Percentiles rank a stretch among this genome's conserved stretches.
Conservation (phyloP, 1,139 yeast genomes). For the Sugiyamaella sp. region DNA sequence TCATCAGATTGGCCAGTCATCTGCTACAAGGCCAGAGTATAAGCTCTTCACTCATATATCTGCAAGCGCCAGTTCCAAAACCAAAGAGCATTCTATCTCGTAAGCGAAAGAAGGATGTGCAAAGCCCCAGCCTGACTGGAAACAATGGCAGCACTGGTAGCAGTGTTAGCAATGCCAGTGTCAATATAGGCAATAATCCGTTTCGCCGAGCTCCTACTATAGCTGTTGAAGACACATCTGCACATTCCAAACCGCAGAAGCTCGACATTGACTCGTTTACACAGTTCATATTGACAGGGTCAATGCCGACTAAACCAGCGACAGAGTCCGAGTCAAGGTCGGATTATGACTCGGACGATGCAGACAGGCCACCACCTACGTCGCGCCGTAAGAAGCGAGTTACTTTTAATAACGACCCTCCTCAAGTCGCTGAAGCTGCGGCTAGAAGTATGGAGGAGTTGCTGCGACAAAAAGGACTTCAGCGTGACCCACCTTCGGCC, state of each 20-base stretch:
- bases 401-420: conserved; percentile 44
- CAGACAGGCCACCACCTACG: conserved; percentile 22
- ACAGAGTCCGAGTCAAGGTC: conserved; percentile 8
- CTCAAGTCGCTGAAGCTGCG: conserved; percentile 47
- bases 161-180: conserved; percentile 10
- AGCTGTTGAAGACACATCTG: neutral
- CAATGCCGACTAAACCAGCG: conserved; percentile 28
- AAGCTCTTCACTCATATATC: conserved; percentile 25
- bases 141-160: conserved; percentile 16
- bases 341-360: conserved; percentile 21
- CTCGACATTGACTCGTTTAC: conserved; percentile 45
- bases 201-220: conserved; percentile 32
- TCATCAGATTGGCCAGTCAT: conserved; percentile 46
- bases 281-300: conserved; percentile 43
- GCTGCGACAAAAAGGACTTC: conserved; percentile 39
- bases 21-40: conserved; percentile 38
- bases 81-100: conserved; percentile 43
- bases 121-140: conserved; percentile 19
- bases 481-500: conserved; percentile 4
- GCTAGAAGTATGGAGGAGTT: conserved; percentile 46
- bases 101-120: conserved; percentile 34
- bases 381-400: conserved; percentile 40
- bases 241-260: conserved; percentile 24
- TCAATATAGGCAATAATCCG: conserved; percentile 31
- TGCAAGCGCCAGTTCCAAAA: conserved; percentile 43